Evolutionary conservation across 306 rosid species (phyloP).

Genomic region (Quercus berberidifolia): DNA sequence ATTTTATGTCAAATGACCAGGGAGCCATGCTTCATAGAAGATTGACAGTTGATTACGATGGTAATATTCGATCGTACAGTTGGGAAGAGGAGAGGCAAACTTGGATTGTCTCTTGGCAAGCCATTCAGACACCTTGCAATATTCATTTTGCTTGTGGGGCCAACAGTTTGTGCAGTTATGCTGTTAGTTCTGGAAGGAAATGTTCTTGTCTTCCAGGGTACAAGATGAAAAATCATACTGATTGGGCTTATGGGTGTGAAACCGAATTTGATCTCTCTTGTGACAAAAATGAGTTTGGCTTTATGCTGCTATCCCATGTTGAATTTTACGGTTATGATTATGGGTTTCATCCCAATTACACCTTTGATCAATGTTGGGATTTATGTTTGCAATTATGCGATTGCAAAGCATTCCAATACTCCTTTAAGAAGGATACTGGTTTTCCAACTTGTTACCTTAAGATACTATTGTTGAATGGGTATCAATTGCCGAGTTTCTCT

Average conservation of each 20-base stretch:
- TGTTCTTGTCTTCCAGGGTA: constrained; percentile 20
- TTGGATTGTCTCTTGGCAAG: not conserved
- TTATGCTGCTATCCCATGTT: not conserved
- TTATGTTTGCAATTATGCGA: constrained; percentile 14
- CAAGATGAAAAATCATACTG: not conserved
- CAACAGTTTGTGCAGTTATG: constrained; percentile 12
- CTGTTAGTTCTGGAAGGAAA: not conserved
- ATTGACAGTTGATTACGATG: not conserved
- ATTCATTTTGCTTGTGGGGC: constrained; percentile 9
- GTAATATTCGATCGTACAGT: too few species aligned
- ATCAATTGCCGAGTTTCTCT: not conserved
- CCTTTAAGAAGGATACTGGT: not conserved
- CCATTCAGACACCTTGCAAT: not conserved
- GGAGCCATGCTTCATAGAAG: not conserved
- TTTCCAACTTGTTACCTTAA: constrained; percentile 17
- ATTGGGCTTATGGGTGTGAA: constrained; percentile 14
- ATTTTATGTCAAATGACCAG: not conserved
- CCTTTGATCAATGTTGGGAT: constrained; percentile 12
- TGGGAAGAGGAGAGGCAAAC: not conserved
- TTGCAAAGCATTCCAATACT: constrained; percentile 26
- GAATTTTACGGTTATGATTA: constrained; percentile 27
- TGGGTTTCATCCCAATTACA: constrained; percentile 3
- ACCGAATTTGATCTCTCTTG: not conserved
- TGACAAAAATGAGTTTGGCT: constrained; percentile 1
- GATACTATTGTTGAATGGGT: constrained; percentile 23